Conservation (phyloP, 345 rosid species). For the Ceriops decandra region DNA sequence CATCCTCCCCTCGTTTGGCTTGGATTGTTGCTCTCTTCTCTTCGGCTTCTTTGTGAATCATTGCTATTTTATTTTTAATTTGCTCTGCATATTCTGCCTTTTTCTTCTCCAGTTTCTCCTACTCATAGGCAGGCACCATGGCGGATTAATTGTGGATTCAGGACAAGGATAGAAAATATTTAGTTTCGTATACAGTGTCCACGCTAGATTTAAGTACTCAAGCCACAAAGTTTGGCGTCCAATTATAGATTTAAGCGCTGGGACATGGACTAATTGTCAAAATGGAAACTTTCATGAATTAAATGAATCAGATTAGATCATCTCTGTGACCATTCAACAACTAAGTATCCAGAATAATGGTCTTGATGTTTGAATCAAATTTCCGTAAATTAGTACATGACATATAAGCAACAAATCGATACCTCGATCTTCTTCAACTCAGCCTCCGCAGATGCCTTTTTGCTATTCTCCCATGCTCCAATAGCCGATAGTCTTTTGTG, state of each 20-base stretch:
- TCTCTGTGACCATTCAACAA: too few species aligned
- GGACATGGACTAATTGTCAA: too few species aligned
- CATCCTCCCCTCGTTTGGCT: slow-evolving; percentile 79
- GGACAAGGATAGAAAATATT: neutral
- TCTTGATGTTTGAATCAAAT: neutral
- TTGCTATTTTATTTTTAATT: slow-evolving; percentile 75
- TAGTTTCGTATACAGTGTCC: too few species aligned
- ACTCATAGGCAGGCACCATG: slow-evolving; percentile 8
- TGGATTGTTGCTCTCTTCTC: slow-evolving; percentile 69
- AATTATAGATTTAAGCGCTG: too few species aligned
- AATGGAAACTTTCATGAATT: too few species aligned
- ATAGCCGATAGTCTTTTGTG: slow-evolving; percentile 56
- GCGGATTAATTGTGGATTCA: neutral
- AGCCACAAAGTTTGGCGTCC: too few species aligned
- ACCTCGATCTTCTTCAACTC: slow-evolving; percentile 62
- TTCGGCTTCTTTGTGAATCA: slow-evolving; percentile 75
- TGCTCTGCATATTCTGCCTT: slow-evolving; percentile 71
- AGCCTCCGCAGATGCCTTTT: slow-evolving; percentile 57
- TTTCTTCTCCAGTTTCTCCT: slow-evolving; percentile 78
- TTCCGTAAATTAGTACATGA: neutral
- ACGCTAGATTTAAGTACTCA: too few species aligned
- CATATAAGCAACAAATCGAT: neutral
- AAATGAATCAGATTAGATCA: too few species aligned
- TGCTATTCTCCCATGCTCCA: slow-evolving; percentile 64
- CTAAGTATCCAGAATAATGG: neutral